Evolutionary conservation across 768 basidiomycete genomes (phyloP).

Genomic region (Xerocomus brunneocitrinus): DNA sequence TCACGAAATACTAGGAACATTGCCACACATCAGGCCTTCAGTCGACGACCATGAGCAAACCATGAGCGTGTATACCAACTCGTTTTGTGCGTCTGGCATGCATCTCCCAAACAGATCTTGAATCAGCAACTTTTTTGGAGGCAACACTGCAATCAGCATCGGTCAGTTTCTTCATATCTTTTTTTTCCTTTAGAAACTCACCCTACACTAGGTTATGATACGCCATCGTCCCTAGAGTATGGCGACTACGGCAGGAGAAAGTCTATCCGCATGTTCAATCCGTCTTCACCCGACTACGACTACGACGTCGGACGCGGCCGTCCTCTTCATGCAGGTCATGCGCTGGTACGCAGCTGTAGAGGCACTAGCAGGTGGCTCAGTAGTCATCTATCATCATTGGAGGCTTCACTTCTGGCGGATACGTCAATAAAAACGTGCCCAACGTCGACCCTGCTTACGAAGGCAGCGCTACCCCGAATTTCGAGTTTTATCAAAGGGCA

Average conservation of each 20-base stretch:
- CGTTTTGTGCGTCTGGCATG: slow-evolving; percentile 78
- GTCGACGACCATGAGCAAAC: background rate
- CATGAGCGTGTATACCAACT: slow-evolving; percentile 51
- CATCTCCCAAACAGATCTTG: slow-evolving; percentile 76
- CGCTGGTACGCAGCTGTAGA: slow-evolving; percentile 79
- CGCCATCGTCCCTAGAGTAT: slow-evolving; percentile 36
- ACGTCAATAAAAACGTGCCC: slow-evolving; percentile 68
- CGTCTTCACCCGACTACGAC: slow-evolving; percentile 55
- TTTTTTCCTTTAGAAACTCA: too few relatives aligned
- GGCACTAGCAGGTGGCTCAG: slow-evolving; percentile 65
- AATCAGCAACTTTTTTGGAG: slow-evolving; percentile 55
- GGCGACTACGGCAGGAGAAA: slow-evolving; percentile 77
- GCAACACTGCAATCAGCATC: slow-evolving; percentile 62
- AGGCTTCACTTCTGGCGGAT: slow-evolving; percentile 69
- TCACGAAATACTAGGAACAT: slow-evolving; percentile 15
- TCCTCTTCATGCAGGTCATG: slow-evolving; percentile 56
- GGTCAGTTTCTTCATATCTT: slow-evolving; percentile 21
- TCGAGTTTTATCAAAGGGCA: slow-evolving; percentile 65
- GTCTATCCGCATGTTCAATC: slow-evolving; percentile 75
- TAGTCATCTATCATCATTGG: slow-evolving; percentile 62
- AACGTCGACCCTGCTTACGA: slow-evolving; percentile 56
- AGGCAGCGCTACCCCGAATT: slow-evolving; percentile 70
- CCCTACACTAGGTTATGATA: too few relatives aligned
- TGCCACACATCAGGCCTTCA: slow-evolving; percentile 14
- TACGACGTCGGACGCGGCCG: background rate